Evolutionary conservation across 495 filamentous ascomycete species (phyloP).

Genomic region (Penicillium maclennaniae): DNA sequence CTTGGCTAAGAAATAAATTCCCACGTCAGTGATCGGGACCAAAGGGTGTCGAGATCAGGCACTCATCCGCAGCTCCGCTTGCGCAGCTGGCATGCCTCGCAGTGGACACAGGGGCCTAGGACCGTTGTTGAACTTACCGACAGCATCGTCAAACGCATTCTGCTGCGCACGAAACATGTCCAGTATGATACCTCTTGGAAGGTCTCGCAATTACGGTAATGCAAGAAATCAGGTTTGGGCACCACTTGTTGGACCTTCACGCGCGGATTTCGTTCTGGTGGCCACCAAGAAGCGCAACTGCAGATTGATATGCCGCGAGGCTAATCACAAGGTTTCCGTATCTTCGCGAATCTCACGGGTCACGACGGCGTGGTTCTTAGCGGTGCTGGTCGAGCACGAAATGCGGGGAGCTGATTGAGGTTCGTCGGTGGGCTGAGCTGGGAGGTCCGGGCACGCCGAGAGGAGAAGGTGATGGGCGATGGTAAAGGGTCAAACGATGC

Average conservation of each 20-base stretch:
- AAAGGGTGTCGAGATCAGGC: background rate
- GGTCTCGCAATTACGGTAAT: background rate
- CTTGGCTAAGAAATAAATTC: constrained; percentile 62
- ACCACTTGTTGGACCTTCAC: constrained; percentile 13
- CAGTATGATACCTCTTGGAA: constrained; percentile 6
- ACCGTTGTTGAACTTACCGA: constrained; percentile 53
- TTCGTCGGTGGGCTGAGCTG: constrained; percentile 5
- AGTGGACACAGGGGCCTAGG: background rate
- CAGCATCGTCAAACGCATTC: constrained; percentile 76
- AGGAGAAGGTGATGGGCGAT: background rate
- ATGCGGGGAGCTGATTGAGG: constrained; percentile 31
- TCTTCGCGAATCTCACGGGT: background rate
- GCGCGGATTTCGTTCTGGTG: constrained; percentile 1
- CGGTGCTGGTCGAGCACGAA: constrained; percentile 13
- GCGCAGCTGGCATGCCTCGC: background rate
- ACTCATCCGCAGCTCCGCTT: background rate
- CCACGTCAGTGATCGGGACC: constrained; percentile 19
- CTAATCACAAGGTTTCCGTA: background rate
- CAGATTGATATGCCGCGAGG: background rate
- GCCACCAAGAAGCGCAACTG: background rate
- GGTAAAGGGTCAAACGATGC: background rate
- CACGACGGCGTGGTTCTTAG: background rate
- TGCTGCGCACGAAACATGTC: constrained; percentile 76
- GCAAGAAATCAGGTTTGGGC: constrained; percentile 5
- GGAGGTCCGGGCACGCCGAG: constrained; percentile 6